phyloP scores from a whole-genome alignment of 2,329 filamentous ascomycete species.

The Epichloe sibirici region DNA sequence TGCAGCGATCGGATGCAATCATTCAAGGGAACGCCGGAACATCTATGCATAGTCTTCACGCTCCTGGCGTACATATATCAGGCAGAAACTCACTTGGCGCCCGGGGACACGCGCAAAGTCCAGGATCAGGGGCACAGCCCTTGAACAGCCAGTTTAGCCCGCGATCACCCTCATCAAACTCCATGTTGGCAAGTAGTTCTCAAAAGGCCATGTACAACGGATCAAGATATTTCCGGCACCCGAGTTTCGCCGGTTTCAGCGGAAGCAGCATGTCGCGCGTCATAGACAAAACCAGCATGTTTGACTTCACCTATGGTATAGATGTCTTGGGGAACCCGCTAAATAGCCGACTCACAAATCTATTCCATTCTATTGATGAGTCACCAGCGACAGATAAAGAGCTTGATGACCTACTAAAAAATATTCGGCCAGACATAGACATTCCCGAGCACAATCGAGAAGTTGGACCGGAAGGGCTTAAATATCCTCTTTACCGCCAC shows the following conservation, averaged over 20 bases:
- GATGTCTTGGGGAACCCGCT: constrained; percentile 27
- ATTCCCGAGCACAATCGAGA: constrained; percentile 49
- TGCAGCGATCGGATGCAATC: constrained; percentile 11
- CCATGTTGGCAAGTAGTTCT: neutral
- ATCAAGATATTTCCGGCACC: neutral
- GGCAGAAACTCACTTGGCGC: neutral
- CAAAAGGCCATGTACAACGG: neutral
- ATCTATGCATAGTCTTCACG: neutral
- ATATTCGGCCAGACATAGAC: constrained; percentile 62
- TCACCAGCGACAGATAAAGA: constrained; percentile 42
- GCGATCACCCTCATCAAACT: neutral
- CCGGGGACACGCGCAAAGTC: neutral
- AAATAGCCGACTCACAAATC: constrained; percentile 18
- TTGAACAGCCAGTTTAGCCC: neutral
- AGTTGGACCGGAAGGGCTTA: constrained; percentile 57
- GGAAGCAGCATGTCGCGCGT: constrained; percentile 18
- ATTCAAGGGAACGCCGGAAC: constrained; percentile 16
- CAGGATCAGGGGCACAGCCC: neutral
- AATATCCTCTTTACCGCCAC: constrained; percentile 61
- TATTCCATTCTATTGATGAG: constrained; percentile 24
- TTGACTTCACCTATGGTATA: constrained; percentile 23
- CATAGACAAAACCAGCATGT: constrained; percentile 25
- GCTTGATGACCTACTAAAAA: constrained; percentile 56
- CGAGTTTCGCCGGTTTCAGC: neutral
- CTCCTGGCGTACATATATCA: neutral